These are phyloP conservation scores for Eucalyptus guilfoylei DNA, from an alignment of 345 rosid genomes.

Conservation along the genomic window DNA sequence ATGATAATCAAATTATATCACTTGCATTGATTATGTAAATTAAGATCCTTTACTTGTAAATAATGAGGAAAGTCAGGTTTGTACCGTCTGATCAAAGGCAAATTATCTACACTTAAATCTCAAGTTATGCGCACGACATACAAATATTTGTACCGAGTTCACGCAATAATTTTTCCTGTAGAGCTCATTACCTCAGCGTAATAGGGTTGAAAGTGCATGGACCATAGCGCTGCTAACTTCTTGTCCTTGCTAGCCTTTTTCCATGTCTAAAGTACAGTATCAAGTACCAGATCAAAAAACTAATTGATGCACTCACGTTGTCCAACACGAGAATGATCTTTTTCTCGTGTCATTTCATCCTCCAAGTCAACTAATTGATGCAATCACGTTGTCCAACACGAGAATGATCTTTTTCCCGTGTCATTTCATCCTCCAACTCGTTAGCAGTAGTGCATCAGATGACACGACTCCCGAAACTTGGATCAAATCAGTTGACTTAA, in stretches of 20 bases:
- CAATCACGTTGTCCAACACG: not conserved
- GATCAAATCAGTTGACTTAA: not conserved
- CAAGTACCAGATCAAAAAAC: not conserved
- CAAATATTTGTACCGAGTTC: no score
- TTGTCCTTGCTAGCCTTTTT: no score
- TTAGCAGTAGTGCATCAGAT: not conserved
- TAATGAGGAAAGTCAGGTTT: no score
- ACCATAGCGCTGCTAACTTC: no score
- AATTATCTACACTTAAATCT: no score
- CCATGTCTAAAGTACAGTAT: no score
- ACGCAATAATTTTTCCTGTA: no score
- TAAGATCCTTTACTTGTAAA: no score
- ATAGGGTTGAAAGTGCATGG: no score
- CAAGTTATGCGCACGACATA: no score
- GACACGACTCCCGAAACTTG: not conserved
- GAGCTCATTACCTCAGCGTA: no score
- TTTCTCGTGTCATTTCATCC: not conserved
- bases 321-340: not conserved
- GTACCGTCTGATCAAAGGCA: no score
- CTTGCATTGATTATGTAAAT: not conserved
- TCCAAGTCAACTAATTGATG: not conserved
- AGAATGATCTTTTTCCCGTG: not conserved
- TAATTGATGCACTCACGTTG: not conserved
- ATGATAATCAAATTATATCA: not conserved
- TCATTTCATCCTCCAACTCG: not conserved